These are phyloP conservation scores for Cladosporium cucumerinum DNA, from an alignment of 2,329 filamentous ascomycete species.

Conservation along the genomic window DNA sequence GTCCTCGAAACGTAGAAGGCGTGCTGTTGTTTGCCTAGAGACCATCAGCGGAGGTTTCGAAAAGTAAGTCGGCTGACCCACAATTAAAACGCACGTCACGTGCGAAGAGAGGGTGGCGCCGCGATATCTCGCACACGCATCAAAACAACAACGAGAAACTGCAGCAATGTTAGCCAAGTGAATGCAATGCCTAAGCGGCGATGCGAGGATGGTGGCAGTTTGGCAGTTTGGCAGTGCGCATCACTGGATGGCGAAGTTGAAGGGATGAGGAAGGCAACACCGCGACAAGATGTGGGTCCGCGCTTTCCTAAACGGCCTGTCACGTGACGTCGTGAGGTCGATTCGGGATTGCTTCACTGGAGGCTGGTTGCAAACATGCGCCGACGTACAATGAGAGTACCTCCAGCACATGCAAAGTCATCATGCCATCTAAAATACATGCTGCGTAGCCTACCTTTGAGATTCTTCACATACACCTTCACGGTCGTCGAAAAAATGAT, in stretches of 20 bases:
- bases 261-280: conserved; percentile 9
- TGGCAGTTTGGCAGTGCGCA: background rate
- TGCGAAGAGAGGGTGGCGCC: background rate
- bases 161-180: background rate
- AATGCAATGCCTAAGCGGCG: background rate
- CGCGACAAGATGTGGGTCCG: conserved; percentile 3
- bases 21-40: conserved; percentile 12
- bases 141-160: background rate
- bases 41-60: conserved; percentile 15
- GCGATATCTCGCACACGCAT: background rate
- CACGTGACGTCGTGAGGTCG: conserved; percentile 6
- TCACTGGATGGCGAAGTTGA: background rate
- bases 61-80: conserved; percentile 17
- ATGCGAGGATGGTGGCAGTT: background rate
- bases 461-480: background rate
- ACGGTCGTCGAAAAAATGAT: background rate
- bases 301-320: conserved; percentile 15
- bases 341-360: background rate
- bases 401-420: background rate
- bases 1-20: background rate
- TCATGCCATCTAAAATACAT: background rate
- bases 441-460: background rate
- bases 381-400: background rate
- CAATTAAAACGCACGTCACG: conserved; percentile 6
- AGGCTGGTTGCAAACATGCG: background rate